phyloP scores from a whole-genome alignment of 352 stramenopile genomes.

The Globisporangium middletonii region DNA sequence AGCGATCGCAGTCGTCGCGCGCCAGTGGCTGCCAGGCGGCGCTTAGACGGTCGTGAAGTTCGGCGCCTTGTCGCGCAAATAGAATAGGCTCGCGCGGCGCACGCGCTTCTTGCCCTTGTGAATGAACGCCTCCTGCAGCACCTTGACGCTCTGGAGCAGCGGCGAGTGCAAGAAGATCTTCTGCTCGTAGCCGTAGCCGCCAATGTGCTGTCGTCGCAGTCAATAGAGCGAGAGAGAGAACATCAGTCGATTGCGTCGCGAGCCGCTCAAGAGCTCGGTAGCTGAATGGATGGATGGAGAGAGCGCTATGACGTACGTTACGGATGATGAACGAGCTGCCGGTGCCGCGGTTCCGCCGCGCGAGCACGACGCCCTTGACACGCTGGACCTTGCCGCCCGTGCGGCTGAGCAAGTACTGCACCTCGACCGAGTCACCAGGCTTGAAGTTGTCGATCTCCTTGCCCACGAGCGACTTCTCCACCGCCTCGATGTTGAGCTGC shows the following conservation, averaged over 20 bases:
- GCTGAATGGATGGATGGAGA: no score
- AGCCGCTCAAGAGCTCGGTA: background rate
- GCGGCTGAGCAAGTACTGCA: constrained; percentile 77
- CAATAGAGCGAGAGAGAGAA: background rate
- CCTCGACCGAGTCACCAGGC: constrained; percentile 72
- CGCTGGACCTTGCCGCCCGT: constrained; percentile 63
- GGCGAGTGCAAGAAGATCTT: constrained; percentile 88
- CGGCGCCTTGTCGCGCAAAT: constrained; percentile 80
- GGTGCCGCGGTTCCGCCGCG: constrained; percentile 71
- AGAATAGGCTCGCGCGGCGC: constrained; percentile 86
- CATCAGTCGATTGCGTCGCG: background rate
- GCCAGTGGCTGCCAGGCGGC: background rate
- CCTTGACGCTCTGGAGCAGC: constrained; percentile 83
- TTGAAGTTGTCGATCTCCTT: constrained; percentile 75
- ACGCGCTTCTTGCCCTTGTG: constrained; percentile 90
- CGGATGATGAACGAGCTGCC: constrained; percentile 82
- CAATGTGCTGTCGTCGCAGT: constrained; percentile 49
- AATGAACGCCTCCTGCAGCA: constrained; percentile 87
- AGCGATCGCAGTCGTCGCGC: background rate
- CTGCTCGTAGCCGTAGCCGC: constrained; percentile 82
- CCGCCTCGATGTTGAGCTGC: constrained; percentile 62
- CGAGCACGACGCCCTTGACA: constrained; percentile 79
- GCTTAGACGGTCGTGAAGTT: constrained; percentile 77
- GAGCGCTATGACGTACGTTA: constrained; percentile 44
- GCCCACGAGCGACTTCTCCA: constrained; percentile 48